Percentiles rank a stretch among this genome's conserved stretches.
These are phyloP conservation scores for Collariella sp. DNA, from an alignment of 495 filamentous ascomycete genomes.

Conservation along the genomic window DNA sequence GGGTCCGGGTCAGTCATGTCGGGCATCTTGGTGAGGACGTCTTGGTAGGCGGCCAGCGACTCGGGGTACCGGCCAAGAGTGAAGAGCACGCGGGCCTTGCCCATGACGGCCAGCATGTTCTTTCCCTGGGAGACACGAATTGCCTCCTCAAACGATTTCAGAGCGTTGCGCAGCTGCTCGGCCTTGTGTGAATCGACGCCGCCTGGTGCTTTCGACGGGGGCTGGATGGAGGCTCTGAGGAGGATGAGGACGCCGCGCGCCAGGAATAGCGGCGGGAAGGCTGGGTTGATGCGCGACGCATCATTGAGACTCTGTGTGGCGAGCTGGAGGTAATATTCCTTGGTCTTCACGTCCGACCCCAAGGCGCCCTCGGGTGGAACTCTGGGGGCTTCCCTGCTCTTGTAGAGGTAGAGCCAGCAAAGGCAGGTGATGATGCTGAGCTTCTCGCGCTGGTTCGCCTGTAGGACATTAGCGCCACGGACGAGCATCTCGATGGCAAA, in stretches of 20 bases:
- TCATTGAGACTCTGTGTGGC: conserved; percentile 88
- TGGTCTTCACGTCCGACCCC: conserved; percentile 67
- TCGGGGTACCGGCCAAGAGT: conserved; percentile 75
- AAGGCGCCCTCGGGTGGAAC: conserved; percentile 52
- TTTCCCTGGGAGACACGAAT: conserved; percentile 70
- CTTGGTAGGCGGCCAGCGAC: conserved; percentile 76
- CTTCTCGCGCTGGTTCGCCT: conserved; percentile 68
- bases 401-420: conserved; percentile 88
- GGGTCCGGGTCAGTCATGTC: conserved; percentile 91
- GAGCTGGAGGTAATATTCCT: conserved; percentile 86
- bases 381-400: conserved; percentile 84
- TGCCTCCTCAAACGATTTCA: conserved; percentile 90
- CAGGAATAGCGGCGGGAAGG: conserved; percentile 78
- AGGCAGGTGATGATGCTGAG: conserved; percentile 73
- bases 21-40: conserved; percentile 72
- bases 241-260: conserved; percentile 87
- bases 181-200: conserved; percentile 64
- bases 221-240: conserved; percentile 74
- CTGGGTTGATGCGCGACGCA: conserved; percentile 84
- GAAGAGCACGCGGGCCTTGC: conserved; percentile 75
- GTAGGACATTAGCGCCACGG: conserved; percentile 69
- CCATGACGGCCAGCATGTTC: conserved; percentile 85
- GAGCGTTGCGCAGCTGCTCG: conserved; percentile 68
- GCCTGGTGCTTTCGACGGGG: conserved; percentile 59
- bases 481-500: conserved; percentile 90